These are phyloP conservation scores for Aspergillus sp. DNA, from an alignment of 2,329 filamentous ascomycete genomes.

Conservation along the genomic window DNA sequence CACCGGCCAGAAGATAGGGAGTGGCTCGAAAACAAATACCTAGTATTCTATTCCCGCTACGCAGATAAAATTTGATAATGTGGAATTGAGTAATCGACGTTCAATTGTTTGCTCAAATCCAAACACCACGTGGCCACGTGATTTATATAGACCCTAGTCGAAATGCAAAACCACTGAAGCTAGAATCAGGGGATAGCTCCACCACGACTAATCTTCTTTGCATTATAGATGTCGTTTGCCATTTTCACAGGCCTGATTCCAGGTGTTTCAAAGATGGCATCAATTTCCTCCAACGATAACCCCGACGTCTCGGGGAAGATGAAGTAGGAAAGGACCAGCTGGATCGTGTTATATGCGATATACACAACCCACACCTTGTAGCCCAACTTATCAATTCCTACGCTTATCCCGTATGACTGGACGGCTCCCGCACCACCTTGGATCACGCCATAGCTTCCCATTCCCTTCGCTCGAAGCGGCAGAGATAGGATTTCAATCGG, in stretches of 20 bases:
- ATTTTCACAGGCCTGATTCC: constrained; percentile 47
- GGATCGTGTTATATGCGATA: constrained; percentile 50
- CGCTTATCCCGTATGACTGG: constrained; percentile 49
- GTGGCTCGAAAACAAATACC: too few species aligned
- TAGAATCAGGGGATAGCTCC: too few species aligned
- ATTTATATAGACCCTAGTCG: too few species aligned
- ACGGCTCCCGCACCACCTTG: too few species aligned
- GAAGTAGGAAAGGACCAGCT: constrained; percentile 50
- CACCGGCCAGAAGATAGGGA: too few species aligned
- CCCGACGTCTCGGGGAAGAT: constrained; percentile 55
- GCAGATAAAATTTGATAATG: too few species aligned
- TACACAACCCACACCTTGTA: constrained; percentile 56
- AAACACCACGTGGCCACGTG: too few species aligned
- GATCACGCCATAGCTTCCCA: too few species aligned
- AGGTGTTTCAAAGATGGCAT: constrained; percentile 56
- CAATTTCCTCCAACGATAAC: constrained; percentile 57
- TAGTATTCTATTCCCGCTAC: too few species aligned
- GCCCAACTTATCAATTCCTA: constrained; percentile 48
- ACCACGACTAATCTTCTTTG: constrained; percentile 22
- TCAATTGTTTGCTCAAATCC: too few species aligned
- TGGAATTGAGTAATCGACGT: too few species aligned
- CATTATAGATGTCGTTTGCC: constrained; percentile 42
- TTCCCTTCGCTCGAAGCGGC: constrained; percentile 46
- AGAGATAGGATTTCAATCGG: constrained; percentile 47
- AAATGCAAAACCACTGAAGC: too few species aligned